phyloP scores from a whole-genome alignment of 23 red algal species.

The Agarophyton chilense region DNA sequence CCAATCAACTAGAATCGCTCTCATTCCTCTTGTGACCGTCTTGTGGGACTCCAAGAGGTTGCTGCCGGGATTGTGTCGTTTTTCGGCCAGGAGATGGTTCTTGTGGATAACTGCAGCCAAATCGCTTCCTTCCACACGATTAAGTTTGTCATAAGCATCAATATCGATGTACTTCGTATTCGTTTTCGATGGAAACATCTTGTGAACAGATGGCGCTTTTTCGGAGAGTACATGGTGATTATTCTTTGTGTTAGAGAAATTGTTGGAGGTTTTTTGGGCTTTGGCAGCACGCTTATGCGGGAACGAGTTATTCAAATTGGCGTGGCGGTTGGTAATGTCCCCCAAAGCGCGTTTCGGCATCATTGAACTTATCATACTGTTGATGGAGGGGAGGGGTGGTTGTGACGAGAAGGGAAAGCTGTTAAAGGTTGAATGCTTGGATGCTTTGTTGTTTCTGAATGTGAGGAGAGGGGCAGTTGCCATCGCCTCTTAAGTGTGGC shows the following conservation, averaged over 20 bases:
- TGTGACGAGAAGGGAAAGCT: not conserved
- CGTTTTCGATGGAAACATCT: not conserved
- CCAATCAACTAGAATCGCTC: conserved; percentile 11
- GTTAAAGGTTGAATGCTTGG: no score
- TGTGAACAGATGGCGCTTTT: not conserved
- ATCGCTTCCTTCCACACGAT: conserved; percentile 5
- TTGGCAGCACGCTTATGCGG: not conserved
- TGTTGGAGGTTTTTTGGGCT: not conserved
- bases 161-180: not conserved
- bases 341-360: not conserved
- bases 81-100: not conserved
- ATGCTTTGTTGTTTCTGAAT: no score
- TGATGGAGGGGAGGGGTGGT: not conserved
- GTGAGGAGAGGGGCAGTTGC: no score
- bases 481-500: no score
- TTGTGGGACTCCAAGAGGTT: not conserved
- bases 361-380: not conserved
- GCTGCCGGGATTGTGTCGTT: not conserved
- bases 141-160: not conserved
- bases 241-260: not conserved
- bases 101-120: not conserved
- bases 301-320: not conserved
- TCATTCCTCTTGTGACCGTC: not conserved
- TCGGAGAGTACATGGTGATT: not conserved
- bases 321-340: not conserved